Base-by-base conservation (phyloP, 768 basidiomycete genomes). In the Tulasnella sp. region DNA sequence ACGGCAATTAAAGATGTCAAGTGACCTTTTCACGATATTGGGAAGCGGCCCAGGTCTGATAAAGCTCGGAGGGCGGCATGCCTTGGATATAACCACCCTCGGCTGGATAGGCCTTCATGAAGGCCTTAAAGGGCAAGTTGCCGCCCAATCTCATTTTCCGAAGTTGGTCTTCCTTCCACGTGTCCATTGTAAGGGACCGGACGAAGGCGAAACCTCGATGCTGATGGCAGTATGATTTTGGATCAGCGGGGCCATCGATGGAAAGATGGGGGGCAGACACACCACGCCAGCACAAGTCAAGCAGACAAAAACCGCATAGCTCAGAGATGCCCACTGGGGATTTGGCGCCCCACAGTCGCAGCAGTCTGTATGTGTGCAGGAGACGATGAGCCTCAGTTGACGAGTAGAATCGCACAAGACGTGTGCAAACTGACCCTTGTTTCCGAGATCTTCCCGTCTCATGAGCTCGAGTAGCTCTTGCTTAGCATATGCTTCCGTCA, bases 181-280 rank as follows among this genome's bases (percentile, higher is more conserved):
- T 92, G 84, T 97, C 96, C 96, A 97, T 98, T 74, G 95, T 95
- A 79, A 96, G 89, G 54, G 93, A 94, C 82, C 96, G 88, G 75
- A 97, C 93, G 83, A 96, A 97, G 82, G 92, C 97, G 81, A 97
- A 94, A 2, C 93, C 91, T 84, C 93, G 85, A 84, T 96, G 96
- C 52, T 74, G 34, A 38, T 25, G 54, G 42, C 22, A 64, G 58
- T 64, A 67, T 38, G 34, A 31, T 58, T 58, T 72, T 36, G 29
- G 54, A 58, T 74, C 52, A 74, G n/a, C 49, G 34, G 49, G 3
- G 42, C 45, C 52, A 54, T 58, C 52, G 45, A 74, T 54, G 73
- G 36, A 52, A 40, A 54, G 54, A 34, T 34, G 71, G 40, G 40
- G 71, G 31, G 58, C 58, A 58, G 52, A 54, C 73, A 54, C 37